Base-by-base conservation (phyloP, 2,329 filamentous ascomycete genomes). In the Leptosphaerulina australis region DNA sequence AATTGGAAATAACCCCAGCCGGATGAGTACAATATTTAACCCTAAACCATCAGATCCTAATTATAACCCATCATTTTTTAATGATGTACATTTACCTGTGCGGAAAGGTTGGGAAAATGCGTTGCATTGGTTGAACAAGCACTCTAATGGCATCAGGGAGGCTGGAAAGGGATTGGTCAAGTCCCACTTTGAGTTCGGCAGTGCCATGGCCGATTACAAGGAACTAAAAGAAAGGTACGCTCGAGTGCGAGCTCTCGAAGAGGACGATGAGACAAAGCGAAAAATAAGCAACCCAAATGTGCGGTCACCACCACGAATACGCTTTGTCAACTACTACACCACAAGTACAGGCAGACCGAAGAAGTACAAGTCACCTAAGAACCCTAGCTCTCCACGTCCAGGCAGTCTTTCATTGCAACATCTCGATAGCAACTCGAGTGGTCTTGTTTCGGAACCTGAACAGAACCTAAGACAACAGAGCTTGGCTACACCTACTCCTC, bases 241-340 rank as follows among this genome's bases (percentile, higher is more conserved):
- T 18, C 82, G 75, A 31, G 75, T 96, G 20, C 82, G 89, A 44
- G 82, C 80, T 1, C 75, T 96, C 8, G 91, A 96, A 67, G 86
- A 89, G 64, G 82, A 89, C 48, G 84, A 87, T 11, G 75, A 78
- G 31, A 67, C 59, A 33, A 71, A 43, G 47, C 60, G 64, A 51
- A 67, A 46, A 58, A 66, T 58, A 25, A 66, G 51, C 28, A 66
- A 64, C 60, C 68, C 58, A n/a, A 62, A 53, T 17, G 56, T 59
- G 40, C 61, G 41, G 36, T 64, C 54, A 56, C 75, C 76, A 2
- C 75, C 77, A 2, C 79, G 87, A 43, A 83, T 94, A 9, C 82
- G 91, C 12, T 96, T 96, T 63, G 80, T 90, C 49, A 96, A 96
- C 67, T 96, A 96, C 69, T 96, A 93, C 68, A 96, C 91, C 1